A percentile compares a stretch with the other conserved stretches of the same genome.
Conservation (phyloP, 352 stramenopile genomes). For the Pythium oligandrum region DNA sequence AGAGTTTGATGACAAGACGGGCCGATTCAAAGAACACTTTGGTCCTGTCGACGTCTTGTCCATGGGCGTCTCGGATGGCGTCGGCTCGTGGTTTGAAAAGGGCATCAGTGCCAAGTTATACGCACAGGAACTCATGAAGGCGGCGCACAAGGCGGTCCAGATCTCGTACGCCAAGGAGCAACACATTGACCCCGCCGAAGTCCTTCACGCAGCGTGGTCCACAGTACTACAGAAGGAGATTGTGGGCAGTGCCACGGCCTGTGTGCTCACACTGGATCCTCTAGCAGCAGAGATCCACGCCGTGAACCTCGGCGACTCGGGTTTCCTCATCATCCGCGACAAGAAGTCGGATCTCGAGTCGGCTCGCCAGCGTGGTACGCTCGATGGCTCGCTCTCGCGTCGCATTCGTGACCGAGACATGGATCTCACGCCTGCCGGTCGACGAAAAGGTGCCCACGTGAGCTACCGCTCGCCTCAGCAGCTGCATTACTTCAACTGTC, state of each 20-base stretch:
- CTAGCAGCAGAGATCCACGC: slow-evolving; percentile 91
- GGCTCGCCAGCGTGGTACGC: slow-evolving; percentile 53
- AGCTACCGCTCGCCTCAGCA: slow-evolving; percentile 96
- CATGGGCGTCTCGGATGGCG: slow-evolving; percentile 93
- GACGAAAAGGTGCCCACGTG: slow-evolving; percentile 72
- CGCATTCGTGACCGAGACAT: slow-evolving; percentile 61
- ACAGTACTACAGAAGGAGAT: slow-evolving; percentile 89
- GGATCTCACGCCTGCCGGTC: slow-evolving; percentile 62
- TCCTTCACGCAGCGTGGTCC: slow-evolving; percentile 68
- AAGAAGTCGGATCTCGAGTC: slow-evolving; percentile 67
- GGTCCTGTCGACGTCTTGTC: slow-evolving; percentile 82
- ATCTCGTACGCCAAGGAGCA: slow-evolving; percentile 58
- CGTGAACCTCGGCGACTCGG: slow-evolving; percentile 93
- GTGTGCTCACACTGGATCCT: slow-evolving; percentile 90
- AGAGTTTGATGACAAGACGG: slow-evolving; percentile 31
- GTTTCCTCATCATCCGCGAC: slow-evolving; percentile 78
- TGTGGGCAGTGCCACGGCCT: slow-evolving; percentile 91
- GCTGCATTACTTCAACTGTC: slow-evolving; percentile 96
- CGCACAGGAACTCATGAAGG: slow-evolving; percentile 72
- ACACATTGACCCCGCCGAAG: slow-evolving; percentile 51
- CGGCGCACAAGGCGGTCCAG: slow-evolving; percentile 57
- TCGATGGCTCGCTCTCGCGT: slow-evolving; percentile 68
- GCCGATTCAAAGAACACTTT: slow-evolving; percentile 25
- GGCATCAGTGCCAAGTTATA: slow-evolving; percentile 80
- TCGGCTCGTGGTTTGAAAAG: slow-evolving; percentile 95